Percentiles rank a stretch among this genome's conserved stretches.
phyloP scores from a whole-genome alignment of 345 rosid species.

The Salix udensis region DNA sequence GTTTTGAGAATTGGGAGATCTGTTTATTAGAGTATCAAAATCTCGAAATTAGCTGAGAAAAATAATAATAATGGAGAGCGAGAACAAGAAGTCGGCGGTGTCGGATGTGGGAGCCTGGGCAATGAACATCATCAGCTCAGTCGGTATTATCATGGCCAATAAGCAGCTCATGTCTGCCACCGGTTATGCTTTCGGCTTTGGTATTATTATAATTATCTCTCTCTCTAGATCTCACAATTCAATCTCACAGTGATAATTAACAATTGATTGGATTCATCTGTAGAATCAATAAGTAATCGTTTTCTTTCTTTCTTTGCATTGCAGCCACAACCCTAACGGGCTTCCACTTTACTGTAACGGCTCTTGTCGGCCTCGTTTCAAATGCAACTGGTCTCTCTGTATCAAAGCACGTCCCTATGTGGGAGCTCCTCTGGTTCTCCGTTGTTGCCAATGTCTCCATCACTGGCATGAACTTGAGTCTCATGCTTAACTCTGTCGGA shows the following conservation, averaged over 20 bases:
- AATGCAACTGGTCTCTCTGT: constrained; percentile 82
- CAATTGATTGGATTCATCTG: not conserved
- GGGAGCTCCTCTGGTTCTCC: constrained; percentile 98
- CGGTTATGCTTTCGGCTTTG: constrained; percentile 81
- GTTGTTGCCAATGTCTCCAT: constrained; percentile 78
- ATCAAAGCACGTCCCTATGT: constrained; percentile 73
- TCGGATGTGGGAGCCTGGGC: constrained; percentile 95
- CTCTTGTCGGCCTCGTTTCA: constrained; percentile 75
- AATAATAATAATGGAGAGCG: constrained; percentile 36
- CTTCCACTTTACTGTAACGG: constrained; percentile 85
- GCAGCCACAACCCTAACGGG: constrained; percentile 89
- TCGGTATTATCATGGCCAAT: constrained; percentile 93
- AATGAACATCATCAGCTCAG: constrained; percentile 87
- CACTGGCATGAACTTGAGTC: constrained; percentile 86
- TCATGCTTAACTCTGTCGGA: constrained; percentile 93
- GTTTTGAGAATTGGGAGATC: not conserved
- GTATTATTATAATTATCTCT: constrained; percentile 23
- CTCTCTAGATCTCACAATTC: not conserved
- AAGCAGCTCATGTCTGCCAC: constrained; percentile 87
- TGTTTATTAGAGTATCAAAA: not conserved
- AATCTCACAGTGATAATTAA: not conserved
- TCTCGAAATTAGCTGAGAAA: not conserved
- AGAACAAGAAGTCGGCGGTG: constrained; percentile 62
- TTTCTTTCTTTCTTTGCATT: not conserved
- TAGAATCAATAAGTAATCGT: not conserved